phyloP scores from a whole-genome alignment of 495 filamentous ascomycete genomes.

The Poronia punctata region DNA sequence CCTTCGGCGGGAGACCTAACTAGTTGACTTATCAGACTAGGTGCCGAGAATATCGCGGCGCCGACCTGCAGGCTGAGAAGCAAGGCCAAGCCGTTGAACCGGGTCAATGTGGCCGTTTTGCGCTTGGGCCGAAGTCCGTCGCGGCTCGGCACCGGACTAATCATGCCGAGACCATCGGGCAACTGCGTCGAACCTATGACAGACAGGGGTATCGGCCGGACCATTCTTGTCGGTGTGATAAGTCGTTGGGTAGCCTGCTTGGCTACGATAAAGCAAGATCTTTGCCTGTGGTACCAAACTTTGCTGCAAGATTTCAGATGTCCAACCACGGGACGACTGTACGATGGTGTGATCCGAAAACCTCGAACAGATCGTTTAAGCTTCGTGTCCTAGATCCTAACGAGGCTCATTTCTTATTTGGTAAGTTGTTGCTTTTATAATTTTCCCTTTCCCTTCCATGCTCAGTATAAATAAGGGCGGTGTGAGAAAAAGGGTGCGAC shows the following conservation, averaged over 20 bases:
- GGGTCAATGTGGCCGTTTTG: conserved; percentile 1
- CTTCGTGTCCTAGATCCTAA: too few species aligned
- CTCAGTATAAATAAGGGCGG: not conserved
- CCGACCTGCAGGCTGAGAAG: conserved; percentile 37
- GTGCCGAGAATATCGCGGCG: conserved; percentile 37
- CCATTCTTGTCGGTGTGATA: too few species aligned
- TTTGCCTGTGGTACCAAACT: not conserved
- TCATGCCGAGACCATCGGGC: not conserved
- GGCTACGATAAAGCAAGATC: too few species aligned
- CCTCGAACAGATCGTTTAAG: not conserved
- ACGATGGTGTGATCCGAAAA: not conserved
- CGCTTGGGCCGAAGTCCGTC: not conserved
- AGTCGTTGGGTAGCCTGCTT: too few species aligned
- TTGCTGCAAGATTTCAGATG: not conserved
- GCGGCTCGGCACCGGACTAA: not conserved
- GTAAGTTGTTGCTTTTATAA: too few species aligned
- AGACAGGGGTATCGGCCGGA: not conserved
- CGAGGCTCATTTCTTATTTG: not conserved
- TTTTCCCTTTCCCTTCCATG: too few species aligned
- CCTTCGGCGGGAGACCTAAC: conserved; percentile 23
- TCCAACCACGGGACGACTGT: too few species aligned
- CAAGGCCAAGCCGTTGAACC: conserved; percentile 22
- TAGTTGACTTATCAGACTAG: conserved; percentile 28
- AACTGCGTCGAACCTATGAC: not conserved
- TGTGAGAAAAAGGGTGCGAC: not conserved